Evolutionary conservation across 345 rosid species (phyloP), one percentile per base, ranked within the genome.

Genomic region (Eucalyptus caleyi): DNA sequence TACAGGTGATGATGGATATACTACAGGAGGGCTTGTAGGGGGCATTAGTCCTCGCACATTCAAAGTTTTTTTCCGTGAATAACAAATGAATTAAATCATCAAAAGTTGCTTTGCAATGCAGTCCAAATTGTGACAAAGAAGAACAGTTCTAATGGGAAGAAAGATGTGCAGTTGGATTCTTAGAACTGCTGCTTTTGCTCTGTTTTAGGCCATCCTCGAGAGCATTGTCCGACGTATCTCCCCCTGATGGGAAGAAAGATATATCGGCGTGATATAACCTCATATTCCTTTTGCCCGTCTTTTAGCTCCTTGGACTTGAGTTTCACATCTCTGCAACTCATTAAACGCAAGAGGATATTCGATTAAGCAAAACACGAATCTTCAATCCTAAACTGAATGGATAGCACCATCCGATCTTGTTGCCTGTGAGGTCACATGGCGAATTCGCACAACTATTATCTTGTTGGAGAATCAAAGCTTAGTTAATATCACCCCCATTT

Each of bases 291-390:
- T 86, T 92, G 93, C 89, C 88, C 89, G 1, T 90, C 92, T 80
- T 93, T 92, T 21, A 93, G 92, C 92, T 90, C 87, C 90, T 89
- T 91, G 90, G 72, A 72, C 89, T 9, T 67, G 0, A 32, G 90
- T 87, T 93, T 93, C 88, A 93, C 88, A 5, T 93, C 96, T 85
- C 94, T 93, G 89, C 5, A 21, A 82, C 42, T 44, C 26, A 42
- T 62, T 77, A 53, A 45, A 30, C 18, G 49, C 11, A 42, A 14
- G 40, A 60, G 44, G 42, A 27, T 56, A 9, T 8, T 44, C 40
- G 21, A 44, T 44, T 40, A 37, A 34, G 45, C 53, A 44, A 80
- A 32, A 67, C 42, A 32, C 9, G 80, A 67, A 32, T 16, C 34
- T 32, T 16, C 40, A 67, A 24, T 56, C 27, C 62, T 56, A 9